Evolutionary conservation across 1,284 basidiomycete genomes (phyloP), one percentile per base, ranked within the genome.

Genomic region (Somion occarium): DNA sequence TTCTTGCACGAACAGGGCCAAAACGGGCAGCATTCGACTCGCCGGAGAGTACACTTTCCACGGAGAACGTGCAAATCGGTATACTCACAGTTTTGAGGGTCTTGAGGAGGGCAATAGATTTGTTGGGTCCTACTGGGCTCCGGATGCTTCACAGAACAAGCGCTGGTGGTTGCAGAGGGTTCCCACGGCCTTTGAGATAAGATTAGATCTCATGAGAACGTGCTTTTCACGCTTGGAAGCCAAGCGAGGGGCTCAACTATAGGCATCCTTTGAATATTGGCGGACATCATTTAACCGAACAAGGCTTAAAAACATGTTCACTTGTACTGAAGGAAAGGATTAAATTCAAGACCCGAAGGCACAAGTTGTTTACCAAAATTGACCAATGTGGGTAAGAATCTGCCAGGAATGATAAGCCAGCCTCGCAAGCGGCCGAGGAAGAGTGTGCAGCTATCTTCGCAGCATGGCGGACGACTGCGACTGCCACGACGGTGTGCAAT

Each of bases 71-170:
- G 49, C 44, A 52, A 44, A 38, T 51, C 41, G 48, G 49, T 48
- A 55, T 59, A 76, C 75, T 72, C 60, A 75, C 75, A 53, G 53
- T 61, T 63, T 71, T 60, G 56, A 56, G 62, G 54, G 60, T 59
- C 60, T 69, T 67, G 64, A 64, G 62, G 67, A 59, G 50, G 58
- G 53, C 58, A 59, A 51, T 52, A 54, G 50, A 52, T 53, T 52
- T 51, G 58, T 48, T 53, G 57, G 48, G 53, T 51, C 54, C 46
- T 55, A 52, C 53, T 49, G 48, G 49, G 25, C 34, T 27, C 20
- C 46, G 23, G 22, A 24, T 5, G 42, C 19, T 43, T 25, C 38
- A 27, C 23, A 38, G 24, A 5, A 5, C 19, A n/a, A 46, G 27
- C 25, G 44, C 24, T 26, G 12, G 37, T 37, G 43, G 47, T 26